Base-by-base conservation (phyloP, 768 basidiomycete genomes). In the Solioccasus polychromus region DNA sequence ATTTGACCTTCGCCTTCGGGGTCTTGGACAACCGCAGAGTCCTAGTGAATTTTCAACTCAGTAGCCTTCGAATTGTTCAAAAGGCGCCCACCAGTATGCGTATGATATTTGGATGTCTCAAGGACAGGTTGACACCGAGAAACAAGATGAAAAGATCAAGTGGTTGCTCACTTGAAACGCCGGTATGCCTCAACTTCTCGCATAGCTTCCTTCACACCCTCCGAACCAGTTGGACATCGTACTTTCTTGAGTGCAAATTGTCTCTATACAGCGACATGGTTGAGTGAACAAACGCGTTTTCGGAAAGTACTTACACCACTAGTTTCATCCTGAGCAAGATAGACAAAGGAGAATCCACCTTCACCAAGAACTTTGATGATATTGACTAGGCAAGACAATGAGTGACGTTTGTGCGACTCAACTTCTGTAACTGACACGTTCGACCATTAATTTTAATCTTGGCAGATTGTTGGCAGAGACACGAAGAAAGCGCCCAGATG, bases 161-260 rank as follows among this genome's bases (percentile, higher is more conserved):
- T 22, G 15, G 15, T 31, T 19, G 73, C 85, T 68, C 64, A 90
- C 90, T 83, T 89, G 76, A 98, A 98, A 48, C 95, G 79, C 60
- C 92, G 75, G 65, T 96, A 96, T 1, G 96, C 94, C 63, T 95
- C 91, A 3, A 91, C 85, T 63, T 92, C 91, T 39, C 82, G 75
- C 88, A 92, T 85, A 4, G 83, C 89, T 62, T 92, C 90, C 58
- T 86, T 85, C 45, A 98, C 92, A 9, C 84, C 85, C 44, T 95
- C 92, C 6, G 79, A 73, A 8, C 92, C 92, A 32, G 85, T 86
- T 1, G 91, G 92, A 73, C 92, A 94, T 35, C 92, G 78, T 61
- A 96, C 94, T 70, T 96, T 98, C 75, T 99, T 99, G 51, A 99
- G 72, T 0, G 96, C 96, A 57, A 95, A 98, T 73, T 90, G 82